Evolutionary conservation across 163 green algal genomes (phyloP).

Genomic region (Trebouxiophyceae sp.): DNA sequence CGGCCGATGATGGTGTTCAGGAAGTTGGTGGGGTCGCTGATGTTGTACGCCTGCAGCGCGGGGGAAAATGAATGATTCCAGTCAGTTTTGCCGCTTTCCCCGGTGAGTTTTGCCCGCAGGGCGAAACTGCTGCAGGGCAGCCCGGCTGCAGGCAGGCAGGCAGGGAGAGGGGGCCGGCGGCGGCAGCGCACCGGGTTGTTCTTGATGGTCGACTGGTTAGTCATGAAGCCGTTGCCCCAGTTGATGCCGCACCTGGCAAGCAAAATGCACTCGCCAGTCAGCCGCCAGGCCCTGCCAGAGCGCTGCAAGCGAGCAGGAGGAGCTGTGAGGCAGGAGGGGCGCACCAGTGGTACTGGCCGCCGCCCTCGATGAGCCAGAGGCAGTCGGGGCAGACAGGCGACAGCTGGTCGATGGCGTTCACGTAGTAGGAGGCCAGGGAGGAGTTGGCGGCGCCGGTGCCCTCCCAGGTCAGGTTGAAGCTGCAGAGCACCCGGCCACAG

Average conservation of each 20-base stretch:
- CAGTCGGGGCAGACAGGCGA: slow-evolving; percentile 12
- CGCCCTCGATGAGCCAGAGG: slow-evolving; percentile 15
- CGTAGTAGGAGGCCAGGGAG: slow-evolving; percentile 7
- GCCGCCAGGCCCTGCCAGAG: not conserved
- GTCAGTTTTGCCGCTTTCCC: no score
- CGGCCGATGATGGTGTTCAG: not conserved
- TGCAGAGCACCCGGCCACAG: no score
- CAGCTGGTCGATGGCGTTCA: slow-evolving; percentile 3
- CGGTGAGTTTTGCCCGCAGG: no score
- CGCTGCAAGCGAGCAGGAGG: not conserved
- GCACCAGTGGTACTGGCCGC: slow-evolving; percentile 7
- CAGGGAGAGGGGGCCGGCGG: no score
- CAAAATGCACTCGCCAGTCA: not conserved
- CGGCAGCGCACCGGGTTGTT: not conserved
- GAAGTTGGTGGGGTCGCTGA: slow-evolving; percentile 9
- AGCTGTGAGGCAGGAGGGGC: not conserved
- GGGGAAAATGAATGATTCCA: no score
- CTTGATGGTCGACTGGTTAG: slow-evolving; percentile 4
- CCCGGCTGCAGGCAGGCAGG: no score
- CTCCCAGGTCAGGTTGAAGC: slow-evolving; percentile 10
- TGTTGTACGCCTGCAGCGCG: not conserved
- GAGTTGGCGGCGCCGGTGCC: not conserved
- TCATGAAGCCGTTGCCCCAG: slow-evolving; percentile 14
- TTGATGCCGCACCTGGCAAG: slow-evolving; percentile 1
- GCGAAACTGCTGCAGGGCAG: no score